A percentile compares a stretch with the other conserved stretches of the same genome.
Conservation (phyloP, 345 rosid genomes). For the Brassica cretica region DNA sequence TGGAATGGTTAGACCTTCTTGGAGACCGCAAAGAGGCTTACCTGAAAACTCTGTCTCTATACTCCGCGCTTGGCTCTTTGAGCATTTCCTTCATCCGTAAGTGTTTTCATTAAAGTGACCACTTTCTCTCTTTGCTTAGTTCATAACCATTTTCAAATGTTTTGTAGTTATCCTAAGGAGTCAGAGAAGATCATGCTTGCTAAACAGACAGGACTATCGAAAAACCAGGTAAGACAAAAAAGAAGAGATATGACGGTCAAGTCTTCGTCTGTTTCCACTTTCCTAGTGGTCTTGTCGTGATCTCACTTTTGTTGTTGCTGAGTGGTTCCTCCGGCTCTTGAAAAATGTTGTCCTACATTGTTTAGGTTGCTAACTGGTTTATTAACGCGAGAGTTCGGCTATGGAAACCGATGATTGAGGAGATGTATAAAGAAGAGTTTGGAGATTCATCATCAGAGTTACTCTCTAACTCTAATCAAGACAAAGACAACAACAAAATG, state of each 20-base stretch:
- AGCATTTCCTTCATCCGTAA: slow-evolving; percentile 97
- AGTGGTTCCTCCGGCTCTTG: slow-evolving; percentile 1
- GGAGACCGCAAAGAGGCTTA: slow-evolving; percentile 98
- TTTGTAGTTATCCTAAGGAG: slow-evolving; percentile 85
- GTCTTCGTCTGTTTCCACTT: no score
- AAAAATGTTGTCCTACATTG: neutral
- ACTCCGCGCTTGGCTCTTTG: slow-evolving; percentile 97
- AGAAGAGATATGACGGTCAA: no score
- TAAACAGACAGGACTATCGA: slow-evolving; percentile 84
- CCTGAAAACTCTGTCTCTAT: slow-evolving; percentile 92
- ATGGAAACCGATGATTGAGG: slow-evolving; percentile 98
- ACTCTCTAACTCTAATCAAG: slow-evolving; percentile 66
- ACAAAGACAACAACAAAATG: slow-evolving; percentile 44
- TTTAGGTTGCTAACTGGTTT: slow-evolving; percentile 88
- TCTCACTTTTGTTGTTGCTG: slow-evolving; percentile 7
- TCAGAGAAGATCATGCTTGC: slow-evolving; percentile 89
- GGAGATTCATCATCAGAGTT: slow-evolving; percentile 60
- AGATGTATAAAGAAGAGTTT: slow-evolving; percentile 93
- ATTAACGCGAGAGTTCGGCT: slow-evolving; percentile 87
- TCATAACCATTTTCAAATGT: slow-evolving; percentile 5
- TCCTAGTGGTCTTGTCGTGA: no score
- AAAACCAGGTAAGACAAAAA: slow-evolving; percentile 66
- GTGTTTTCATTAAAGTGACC: slow-evolving; percentile 11
- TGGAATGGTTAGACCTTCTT: slow-evolving; percentile 85
- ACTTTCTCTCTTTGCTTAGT: neutral